Evolutionary conservation across 306 rosid species (phyloP).

Genomic region (Fragaria nilgerrensis): DNA sequence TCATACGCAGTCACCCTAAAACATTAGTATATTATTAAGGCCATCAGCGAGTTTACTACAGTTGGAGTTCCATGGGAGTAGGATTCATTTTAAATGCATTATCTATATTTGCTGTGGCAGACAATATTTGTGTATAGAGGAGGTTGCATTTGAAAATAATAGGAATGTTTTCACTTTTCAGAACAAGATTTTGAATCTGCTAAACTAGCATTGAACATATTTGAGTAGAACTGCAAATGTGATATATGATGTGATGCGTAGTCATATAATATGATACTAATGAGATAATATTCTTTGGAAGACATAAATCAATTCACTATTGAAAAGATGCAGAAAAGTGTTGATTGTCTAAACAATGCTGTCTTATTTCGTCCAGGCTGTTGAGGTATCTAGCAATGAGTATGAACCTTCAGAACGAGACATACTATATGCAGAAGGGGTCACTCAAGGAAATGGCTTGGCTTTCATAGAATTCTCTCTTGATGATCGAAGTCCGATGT

Average conservation of each 20-base stretch:
- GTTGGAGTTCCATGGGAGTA: neutral
- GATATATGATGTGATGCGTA: neutral
- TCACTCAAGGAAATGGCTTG: conserved; percentile 92
- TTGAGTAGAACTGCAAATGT: neutral
- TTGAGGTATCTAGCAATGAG: conserved; percentile 94
- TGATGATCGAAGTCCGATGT: conserved; percentile 84
- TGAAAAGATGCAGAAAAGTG: neutral
- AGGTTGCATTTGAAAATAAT: neutral
- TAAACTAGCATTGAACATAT: neutral
- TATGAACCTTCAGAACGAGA: conserved; percentile 95
- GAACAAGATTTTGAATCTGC: neutral
- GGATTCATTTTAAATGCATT: neutral
- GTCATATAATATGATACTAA: neutral
- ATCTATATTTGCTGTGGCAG: neutral
- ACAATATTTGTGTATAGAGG: neutral
- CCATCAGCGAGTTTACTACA: neutral
- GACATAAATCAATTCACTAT: neutral
- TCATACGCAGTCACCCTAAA: neutral
- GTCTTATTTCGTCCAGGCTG: conserved; percentile 59
- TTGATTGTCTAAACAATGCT: neutral
- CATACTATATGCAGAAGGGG: conserved; percentile 96
- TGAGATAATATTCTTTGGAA: neutral
- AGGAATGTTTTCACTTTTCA: neutral
- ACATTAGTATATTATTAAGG: neutral
- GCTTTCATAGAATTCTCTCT: conserved; percentile 95